Conservation (phyloP, 2,329 filamentous ascomycete genomes). For the Ophiocordyceps camponoti-leonardi region DNA sequence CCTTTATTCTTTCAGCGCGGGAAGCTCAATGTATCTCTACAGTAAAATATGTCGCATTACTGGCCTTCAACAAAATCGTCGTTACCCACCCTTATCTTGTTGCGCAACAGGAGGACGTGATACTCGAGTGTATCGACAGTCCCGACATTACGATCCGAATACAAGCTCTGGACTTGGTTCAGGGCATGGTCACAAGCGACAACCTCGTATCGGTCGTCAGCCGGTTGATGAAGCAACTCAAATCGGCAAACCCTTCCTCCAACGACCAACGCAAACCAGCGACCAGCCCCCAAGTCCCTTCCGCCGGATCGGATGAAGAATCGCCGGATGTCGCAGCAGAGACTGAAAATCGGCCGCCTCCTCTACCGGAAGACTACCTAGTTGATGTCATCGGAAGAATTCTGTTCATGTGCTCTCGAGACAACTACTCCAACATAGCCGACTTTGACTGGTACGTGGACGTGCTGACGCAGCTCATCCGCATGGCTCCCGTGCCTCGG, state of each 20-base stretch:
- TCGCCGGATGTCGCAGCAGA: conserved; percentile 24
- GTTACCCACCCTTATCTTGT: conserved; percentile 76
- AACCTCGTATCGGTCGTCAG: conserved; percentile 74
- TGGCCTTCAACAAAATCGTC: conserved; percentile 93
- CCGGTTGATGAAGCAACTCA: conserved; percentile 73
- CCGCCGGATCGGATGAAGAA: conserved; percentile 32
- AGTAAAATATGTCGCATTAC: conserved; percentile 94
- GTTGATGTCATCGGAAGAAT: conserved; percentile 69
- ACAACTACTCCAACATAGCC: conserved; percentile 68
- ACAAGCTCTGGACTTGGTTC: conserved; percentile 78
- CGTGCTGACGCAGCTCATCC: conserved; percentile 69
- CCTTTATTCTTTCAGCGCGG: neutral
- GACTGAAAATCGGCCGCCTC: conserved; percentile 26
- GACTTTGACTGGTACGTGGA: conserved; percentile 99
- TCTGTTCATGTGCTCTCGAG: conserved; percentile 73
- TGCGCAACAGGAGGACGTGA: conserved; percentile 85
- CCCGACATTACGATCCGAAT: conserved; percentile 89
- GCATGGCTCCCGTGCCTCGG: conserved; percentile 41
- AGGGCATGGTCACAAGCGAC: conserved; percentile 82
- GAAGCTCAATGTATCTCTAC: neutral
- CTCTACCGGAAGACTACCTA: conserved; percentile 74
- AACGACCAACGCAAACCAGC: conserved; percentile 24
- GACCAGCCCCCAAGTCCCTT: conserved; percentile 26
- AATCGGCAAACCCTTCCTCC: conserved; percentile 34
- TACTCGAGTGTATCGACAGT: conserved; percentile 90